Evolutionary conservation across 495 filamentous ascomycete genomes (phyloP).

Genomic region (Hypoxylon crocopeplum): DNA sequence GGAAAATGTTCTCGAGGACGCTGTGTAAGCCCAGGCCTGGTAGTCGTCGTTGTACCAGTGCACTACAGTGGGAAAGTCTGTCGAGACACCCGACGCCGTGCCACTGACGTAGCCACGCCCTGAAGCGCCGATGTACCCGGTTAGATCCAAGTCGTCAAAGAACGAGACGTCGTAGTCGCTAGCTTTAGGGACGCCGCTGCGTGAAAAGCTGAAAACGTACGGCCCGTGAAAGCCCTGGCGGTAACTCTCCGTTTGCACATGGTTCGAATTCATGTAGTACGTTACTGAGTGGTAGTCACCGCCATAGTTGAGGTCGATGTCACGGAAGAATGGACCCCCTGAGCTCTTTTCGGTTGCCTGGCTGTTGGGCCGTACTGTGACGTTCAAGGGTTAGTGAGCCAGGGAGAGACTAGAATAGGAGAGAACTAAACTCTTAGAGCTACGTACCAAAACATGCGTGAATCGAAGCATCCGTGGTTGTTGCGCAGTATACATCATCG

Average conservation of each 20-base stretch:
- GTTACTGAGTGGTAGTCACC: constrained; percentile 59
- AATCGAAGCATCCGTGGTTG: constrained; percentile 39
- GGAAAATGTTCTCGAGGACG: constrained; percentile 29
- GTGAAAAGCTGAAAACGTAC: constrained; percentile 42
- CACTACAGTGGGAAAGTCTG: constrained; percentile 38
- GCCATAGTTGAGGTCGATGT: constrained; percentile 56
- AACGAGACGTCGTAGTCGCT: constrained; percentile 42
- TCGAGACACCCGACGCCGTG: constrained; percentile 38
- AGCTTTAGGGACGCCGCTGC: constrained; percentile 38
- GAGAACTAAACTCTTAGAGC: too few species aligned
- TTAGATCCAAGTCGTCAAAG: constrained; percentile 42
- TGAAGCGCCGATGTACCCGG: constrained; percentile 40
- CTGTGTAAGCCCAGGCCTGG: constrained; percentile 39
- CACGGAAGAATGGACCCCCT: constrained; percentile 52
- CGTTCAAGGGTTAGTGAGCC: constrained; percentile 33
- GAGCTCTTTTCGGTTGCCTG: constrained; percentile 50
- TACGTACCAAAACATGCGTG: constrained; percentile 50
- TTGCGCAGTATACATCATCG: constrained; percentile 60
- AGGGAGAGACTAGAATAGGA: too few species aligned
- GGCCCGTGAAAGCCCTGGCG: constrained; percentile 45
- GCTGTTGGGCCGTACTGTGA: constrained; percentile 52
- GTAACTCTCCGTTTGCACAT: constrained; percentile 47
- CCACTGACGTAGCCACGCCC: constrained; percentile 40
- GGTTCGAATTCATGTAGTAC: constrained; percentile 63
- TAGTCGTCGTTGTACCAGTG: constrained; percentile 41